These are phyloP conservation scores for Volvariella volvacea DNA, from an alignment of 1,284 basidiomycete species.

Conservation along the genomic window DNA sequence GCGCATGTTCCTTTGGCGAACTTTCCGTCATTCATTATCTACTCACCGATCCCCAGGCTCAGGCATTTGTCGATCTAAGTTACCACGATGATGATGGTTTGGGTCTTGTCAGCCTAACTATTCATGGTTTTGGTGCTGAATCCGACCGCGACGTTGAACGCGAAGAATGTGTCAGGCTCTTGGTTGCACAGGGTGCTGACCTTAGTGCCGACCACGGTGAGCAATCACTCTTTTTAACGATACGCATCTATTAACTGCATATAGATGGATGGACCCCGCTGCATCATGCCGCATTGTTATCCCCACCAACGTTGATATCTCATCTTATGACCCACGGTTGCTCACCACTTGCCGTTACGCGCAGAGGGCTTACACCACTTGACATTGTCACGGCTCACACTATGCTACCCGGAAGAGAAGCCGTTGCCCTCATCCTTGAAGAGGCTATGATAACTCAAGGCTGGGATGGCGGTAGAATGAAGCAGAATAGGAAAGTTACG, in stretches of 20 bases:
- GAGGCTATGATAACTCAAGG: conserved; percentile 76
- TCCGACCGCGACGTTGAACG: conserved; percentile 78
- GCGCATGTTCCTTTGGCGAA: conserved; percentile 73
- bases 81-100: conserved; percentile 80
- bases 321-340: conserved; percentile 91
- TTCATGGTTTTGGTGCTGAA: conserved; percentile 79
- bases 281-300: conserved; percentile 87
- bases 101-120: conserved; percentile 71
- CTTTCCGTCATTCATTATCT: conserved; percentile 64
- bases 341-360: conserved; percentile 70
- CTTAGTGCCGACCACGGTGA: conserved; percentile 61
- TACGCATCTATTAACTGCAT: conserved; percentile 1
- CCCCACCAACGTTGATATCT: conserved; percentile 87
- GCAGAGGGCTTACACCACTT: conserved; percentile 72
- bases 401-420: conserved; percentile 71
- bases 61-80: conserved; percentile 59
- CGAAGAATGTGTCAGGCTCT: conserved; percentile 80
- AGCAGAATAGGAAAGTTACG: conserved; percentile 47
- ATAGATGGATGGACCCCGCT: conserved; percentile 91
- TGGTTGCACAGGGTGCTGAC: conserved; percentile 77
- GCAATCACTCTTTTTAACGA: not conserved
- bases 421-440: conserved; percentile 73
- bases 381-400: conserved; percentile 82
- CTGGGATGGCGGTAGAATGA: conserved; percentile 66
- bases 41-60: conserved; percentile 64